Evolutionary conservation across 371 early-diverging fungal species (phyloP), one percentile per base, ranked within the genome.

Genomic region (Mortierella sp.): DNA sequence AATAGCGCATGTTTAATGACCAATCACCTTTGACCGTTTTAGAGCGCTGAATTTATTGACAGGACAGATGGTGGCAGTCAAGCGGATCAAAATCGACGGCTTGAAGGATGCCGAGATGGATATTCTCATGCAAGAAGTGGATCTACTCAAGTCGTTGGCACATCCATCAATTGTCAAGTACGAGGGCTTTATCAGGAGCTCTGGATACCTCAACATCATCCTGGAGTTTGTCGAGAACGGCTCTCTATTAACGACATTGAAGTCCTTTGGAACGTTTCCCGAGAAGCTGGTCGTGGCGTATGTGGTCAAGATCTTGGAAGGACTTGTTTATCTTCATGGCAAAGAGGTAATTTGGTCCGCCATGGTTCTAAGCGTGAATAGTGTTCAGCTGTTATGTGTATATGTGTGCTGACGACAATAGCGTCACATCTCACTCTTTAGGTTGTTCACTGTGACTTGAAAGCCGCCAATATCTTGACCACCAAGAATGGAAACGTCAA

Each of bases 211-310:
- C 34, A 95, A 96, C 84, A 95, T 98, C 73, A 92, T 98, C 26
- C 91, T 98, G 87, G 99, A 98, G 95, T 92, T 93, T 88, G 98
- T 97, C 54, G 99, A 99, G 87, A 97, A 97, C 81, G 99, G 99
- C 14, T 98, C 98, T 5, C 91, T 99, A 28, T 91, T 95, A 85
- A 94, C 94, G 8, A 95, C 97, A 21, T 90, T 96, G 28, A 96
- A 96, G 87, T 95, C 96, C 47, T 99, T 98, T 91, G 99, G 98
- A 0, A 91, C 92, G 47, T 96, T 99, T 74, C 96, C 98, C 1
- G 99, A 99, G 88, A 95, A 94, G 75, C 91, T 99, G n/a, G 97
- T 98, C 24, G 92, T 96, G 5, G 93, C 96, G 0, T 99, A 98
- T 88, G 94, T 97, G 45, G 91, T 92, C 57, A 98, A 99, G 89